Evolutionary conservation across 73 alveolate species (phyloP), one percentile per base, ranked within the genome.

Genomic region (Symbiodinium pilosum): DNA sequence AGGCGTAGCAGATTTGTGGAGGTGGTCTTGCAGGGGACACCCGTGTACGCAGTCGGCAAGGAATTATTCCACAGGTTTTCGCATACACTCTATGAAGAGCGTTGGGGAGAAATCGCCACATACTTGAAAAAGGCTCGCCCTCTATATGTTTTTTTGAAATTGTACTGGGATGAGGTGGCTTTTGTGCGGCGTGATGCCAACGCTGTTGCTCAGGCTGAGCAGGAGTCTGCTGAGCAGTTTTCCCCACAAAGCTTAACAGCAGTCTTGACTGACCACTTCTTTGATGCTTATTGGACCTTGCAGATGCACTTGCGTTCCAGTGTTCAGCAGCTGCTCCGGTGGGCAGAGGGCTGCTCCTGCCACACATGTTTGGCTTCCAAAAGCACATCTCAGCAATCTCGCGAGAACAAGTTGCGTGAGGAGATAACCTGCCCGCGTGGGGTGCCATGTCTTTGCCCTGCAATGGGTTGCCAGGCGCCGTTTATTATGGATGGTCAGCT

Each of bases 261-360:
- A 32, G 85, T 71, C 30, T 40, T 71, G 43, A 32, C 12, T 0
- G 85, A 71, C 32, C 26, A 71, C 18, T 4, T 26, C 30, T 71
- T 71, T 34, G 39, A 26, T 20, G 85, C 32, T 0, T 71, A 71
- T 30, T 71, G 85, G 85, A 18, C 24, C 26, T 30, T 71, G 39
- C 85, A 71, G 42, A 2, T 71, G 21, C 42, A 34, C 3, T 30
- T 71, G 39, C 85, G 85, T 18, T 34, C 21, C 38, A 30, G 12
- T 34, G 18, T 71, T 30, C 85, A 71, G 38, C 30, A 71, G 24
- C 30, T 71, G 43, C 38, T 71, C 18, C 38, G 85, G 26, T 71
- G 85, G 85, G 85, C 18, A 34, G 85, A 71, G 42, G 85, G 85
- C 18, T 71, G 85, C 43, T 8, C 85, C 43, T 71, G 85, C 30